These are phyloP conservation scores for Macrophomina tecta DNA, from an alignment of 2,329 filamentous ascomycete genomes.

Conservation along the genomic window DNA sequence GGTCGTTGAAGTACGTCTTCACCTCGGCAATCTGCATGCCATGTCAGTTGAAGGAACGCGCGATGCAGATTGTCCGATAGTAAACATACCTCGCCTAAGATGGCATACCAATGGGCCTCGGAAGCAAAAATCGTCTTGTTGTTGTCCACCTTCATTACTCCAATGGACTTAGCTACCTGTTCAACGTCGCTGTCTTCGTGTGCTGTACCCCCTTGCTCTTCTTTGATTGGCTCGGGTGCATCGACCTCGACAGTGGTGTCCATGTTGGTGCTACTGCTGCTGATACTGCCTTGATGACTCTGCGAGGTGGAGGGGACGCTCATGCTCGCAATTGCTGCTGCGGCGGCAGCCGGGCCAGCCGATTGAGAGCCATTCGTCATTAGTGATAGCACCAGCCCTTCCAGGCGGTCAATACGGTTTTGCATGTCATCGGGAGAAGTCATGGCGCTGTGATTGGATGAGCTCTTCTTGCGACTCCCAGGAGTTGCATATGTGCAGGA, in stretches of 20 bases:
- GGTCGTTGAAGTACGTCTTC: constrained; percentile 82
- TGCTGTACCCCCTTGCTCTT: constrained; percentile 54
- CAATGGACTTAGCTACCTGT: constrained; percentile 56
- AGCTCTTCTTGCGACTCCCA: constrained; percentile 73
- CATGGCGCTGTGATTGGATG: constrained; percentile 60
- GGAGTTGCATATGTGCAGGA: constrained; percentile 83
- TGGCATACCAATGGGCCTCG: constrained; percentile 60
- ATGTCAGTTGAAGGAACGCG: constrained; percentile 29
- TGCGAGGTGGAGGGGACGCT: constrained; percentile 37
- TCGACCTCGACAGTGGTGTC: constrained; percentile 59
- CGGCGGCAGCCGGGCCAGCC: constrained; percentile 64
- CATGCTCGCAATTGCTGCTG: constrained; percentile 59
- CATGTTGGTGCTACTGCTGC: constrained; percentile 40
- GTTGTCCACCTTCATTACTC: constrained; percentile 60
- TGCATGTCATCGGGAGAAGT: constrained; percentile 93
- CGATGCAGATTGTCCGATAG: not conserved
- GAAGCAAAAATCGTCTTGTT: constrained; percentile 56
- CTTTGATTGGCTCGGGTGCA: constrained; percentile 62
- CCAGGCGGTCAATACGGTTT: constrained; percentile 93
- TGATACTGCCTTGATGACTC: constrained; percentile 42
- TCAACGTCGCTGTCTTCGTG: constrained; percentile 68
- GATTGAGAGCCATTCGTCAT: constrained; percentile 86
- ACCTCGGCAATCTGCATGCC: constrained; percentile 78
- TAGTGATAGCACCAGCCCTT: constrained; percentile 87
- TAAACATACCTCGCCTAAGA: constrained; percentile 54